Evolutionary conservation across 2,329 filamentous ascomycete species (phyloP).

Genomic region (Exophiala lecanii-corni): DNA sequence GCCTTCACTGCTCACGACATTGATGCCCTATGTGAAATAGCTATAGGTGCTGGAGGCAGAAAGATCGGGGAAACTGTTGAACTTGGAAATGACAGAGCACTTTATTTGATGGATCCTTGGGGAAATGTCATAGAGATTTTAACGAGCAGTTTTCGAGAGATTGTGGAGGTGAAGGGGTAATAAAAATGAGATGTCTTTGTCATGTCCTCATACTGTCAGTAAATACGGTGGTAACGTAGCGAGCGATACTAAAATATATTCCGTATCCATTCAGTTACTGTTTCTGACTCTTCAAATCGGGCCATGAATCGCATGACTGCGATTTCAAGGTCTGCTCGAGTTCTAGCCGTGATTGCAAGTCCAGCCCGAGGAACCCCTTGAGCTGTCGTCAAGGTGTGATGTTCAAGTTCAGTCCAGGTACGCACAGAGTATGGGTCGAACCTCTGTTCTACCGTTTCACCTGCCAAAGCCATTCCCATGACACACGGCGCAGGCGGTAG

Average conservation of each 20-base stretch:
- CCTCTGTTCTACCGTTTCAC: neutral
- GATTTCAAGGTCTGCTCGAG: neutral
- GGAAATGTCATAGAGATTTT: conserved; percentile 10
- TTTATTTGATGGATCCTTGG: conserved; percentile 11
- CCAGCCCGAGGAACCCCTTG: neutral
- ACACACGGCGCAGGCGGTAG: neutral
- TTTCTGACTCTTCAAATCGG: neutral
- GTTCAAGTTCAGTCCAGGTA: neutral
- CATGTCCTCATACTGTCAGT: too few species aligned
- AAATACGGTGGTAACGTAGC: too few species aligned
- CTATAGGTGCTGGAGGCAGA: conserved; percentile 1
- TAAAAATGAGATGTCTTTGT: too few species aligned
- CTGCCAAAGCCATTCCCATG: neutral
- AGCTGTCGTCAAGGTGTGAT: neutral
- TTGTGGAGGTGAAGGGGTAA: neutral
- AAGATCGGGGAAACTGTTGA: conserved; percentile 2
- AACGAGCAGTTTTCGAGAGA: neutral
- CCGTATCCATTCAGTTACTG: neutral
- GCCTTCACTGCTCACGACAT: conserved; percentile 5
- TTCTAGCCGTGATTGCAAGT: neutral
- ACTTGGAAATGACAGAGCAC: conserved; percentile 1
- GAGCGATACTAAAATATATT: neutral
- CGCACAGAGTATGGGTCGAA: neutral
- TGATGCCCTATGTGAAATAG: neutral
- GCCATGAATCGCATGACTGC: neutral